Percentiles rank a stretch among this genome's conserved stretches.
Evolutionary conservation across 257 asterid species (phyloP).

Genomic region (Solanum medicagineum): DNA sequence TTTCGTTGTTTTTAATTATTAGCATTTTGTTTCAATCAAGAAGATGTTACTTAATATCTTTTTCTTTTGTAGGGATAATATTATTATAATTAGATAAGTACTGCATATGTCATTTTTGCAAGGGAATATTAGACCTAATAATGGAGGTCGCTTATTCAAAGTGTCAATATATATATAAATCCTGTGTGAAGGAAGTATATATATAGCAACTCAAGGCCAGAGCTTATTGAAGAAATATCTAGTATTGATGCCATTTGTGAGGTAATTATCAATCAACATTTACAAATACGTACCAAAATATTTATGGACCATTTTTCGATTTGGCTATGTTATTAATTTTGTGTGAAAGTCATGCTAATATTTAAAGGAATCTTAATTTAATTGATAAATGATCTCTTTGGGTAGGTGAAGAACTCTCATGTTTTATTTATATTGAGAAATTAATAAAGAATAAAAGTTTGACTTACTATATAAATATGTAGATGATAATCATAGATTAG

Average conservation of each 20-base stretch:
- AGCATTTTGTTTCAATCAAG: neutral
- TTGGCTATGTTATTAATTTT: neutral
- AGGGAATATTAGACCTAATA: neutral
- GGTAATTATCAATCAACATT: neutral
- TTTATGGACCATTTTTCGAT: neutral
- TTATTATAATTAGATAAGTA: neutral
- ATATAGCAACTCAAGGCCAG: neutral
- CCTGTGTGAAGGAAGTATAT: neutral
- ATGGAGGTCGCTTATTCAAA: neutral
- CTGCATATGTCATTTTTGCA: neutral
- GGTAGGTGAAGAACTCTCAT: neutral
- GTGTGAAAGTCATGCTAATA: neutral
- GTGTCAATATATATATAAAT: neutral
- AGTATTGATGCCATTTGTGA: neutral
- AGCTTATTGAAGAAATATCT: neutral
- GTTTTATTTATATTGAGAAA: neutral
- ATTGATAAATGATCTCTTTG: neutral
- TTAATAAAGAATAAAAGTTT: neutral
- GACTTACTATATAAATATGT: neutral
- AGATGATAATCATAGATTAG: neutral
- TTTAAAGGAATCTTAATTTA: neutral
- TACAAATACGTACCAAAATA: neutral
- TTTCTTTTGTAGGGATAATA: neutral
- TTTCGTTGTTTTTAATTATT: neutral
- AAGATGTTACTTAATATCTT: neutral